Base-by-base conservation (phyloP, 139 green algal species). In the Edaphochlamys debaryana region DNA sequence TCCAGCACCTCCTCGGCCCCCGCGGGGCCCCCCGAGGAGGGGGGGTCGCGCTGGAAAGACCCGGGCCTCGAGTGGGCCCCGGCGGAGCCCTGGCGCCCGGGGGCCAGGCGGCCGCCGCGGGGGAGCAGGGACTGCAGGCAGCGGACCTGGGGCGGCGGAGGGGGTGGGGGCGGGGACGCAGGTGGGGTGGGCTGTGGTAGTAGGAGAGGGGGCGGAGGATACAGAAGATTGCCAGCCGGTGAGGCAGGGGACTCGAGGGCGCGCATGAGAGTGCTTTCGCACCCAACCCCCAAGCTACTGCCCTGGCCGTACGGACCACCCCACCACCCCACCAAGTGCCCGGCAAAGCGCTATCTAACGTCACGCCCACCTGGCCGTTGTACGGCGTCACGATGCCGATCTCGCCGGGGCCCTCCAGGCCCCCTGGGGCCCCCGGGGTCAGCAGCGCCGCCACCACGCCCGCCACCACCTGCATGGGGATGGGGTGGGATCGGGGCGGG, bases 371-470 rank as follows among this genome's bases (percentile, higher is more conserved):
- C 91, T 96, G 93, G 0, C 87, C 91, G 27, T 87, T 91, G 89
- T 96, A 96, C 4, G 93, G 91, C 19, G 88, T 92, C 45, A 96
- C 82, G 37, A 96, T 60, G 20, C 89, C 91, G 0, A 94, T 86
- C 29, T 91, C 86, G 3, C 78, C 79, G 5, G 91, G 63, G 2
- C 74, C 87, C 38, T 32, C 34, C 30, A 48, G 63, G 6, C 38
- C 56, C 30, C 37, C 58, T 42, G 54, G 25, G 3, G 23, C 56
- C 22, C 64, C 72, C 11, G 50, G 50, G 67, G n/a, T 62, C 67
- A 87, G 60, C 50, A 91, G 89, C 66, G 79, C 74, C 41, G 54
- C 50, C 37, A 90, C 45, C 71, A 72, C 80, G 25, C 29, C 45
- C 50, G 69, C 41, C 36, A 89, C 89, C 62, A 82, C 75, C 45